Base-by-base conservation (phyloP, 805 yeast species). In the Ogataea zsoltii region DNA sequence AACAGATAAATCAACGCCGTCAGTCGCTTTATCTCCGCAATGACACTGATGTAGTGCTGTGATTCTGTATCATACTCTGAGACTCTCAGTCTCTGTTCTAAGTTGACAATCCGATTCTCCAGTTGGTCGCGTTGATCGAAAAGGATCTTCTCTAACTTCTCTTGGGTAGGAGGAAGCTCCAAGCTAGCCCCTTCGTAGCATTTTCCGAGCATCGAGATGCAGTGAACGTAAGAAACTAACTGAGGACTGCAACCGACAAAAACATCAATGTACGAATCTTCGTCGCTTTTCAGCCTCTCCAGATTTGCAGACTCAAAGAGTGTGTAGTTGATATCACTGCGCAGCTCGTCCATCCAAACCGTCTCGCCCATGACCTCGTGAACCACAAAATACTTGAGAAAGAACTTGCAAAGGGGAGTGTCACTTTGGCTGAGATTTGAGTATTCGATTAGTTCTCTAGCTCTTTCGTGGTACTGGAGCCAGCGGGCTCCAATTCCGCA, bases 341-440 rank as follows among this genome's bases (percentile, higher is more conserved):
- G 25, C 25, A 21, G 7, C 9, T 21, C 25, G 9, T 55, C 53
- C 15, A 58, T 55, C 72, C 71, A 69, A 2, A 70, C 72, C 0
- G 76, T 71, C 38, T 69, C 72, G 3, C 74, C 72, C 73, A 72
- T 67, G 2, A 72, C 69, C 45, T 72, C 76, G 50, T 72, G 75
- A 12, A 69, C 58, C 5, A 68, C 61, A 48, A 72, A 67, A 47
- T 70, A 71, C 14, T 72, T 46, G 6, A 67, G 58, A 45, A 70
- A 69, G 42, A 71, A 70, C 25, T 55, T 61, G 10, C 62, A 64
- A 43, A 70, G 50, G 1, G 72, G 69, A 32, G 63, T 62, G 31
- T 58, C 42, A 17, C 54, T 61, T 29, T 56, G 53, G 35, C 55
- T 51, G 11, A 55, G 54, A 25, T 56, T 49, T 7, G 62, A 52